These are phyloP conservation scores for Nitzschia sp. DNA, from an alignment of 108 stramenopile genomes.

Conservation along the genomic window DNA sequence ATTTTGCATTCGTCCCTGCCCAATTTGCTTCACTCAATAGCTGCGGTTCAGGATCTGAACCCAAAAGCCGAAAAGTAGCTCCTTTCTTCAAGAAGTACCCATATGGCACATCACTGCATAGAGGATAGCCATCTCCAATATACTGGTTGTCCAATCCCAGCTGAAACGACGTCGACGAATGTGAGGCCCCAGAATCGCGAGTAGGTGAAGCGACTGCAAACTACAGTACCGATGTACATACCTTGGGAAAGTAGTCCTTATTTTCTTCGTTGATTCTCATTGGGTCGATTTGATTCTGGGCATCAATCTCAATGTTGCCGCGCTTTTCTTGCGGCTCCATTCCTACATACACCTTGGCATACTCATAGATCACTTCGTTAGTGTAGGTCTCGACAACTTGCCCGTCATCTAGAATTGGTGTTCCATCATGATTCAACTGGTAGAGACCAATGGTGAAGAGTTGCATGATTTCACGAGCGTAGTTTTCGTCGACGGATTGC, in stretches of 20 bases:
- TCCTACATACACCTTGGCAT: conserved; percentile 41
- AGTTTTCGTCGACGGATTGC: conserved; percentile 69
- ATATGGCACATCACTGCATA: conserved; percentile 56
- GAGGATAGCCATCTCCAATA: conserved; percentile 64
- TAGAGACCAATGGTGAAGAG: conserved; percentile 69
- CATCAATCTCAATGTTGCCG: conserved; percentile 45
- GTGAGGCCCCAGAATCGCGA: not conserved
- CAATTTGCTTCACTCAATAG: conserved; percentile 3
- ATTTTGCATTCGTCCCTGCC: not conserved
- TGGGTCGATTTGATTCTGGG: conserved; percentile 19
- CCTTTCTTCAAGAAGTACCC: conserved; percentile 55
- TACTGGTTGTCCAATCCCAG: conserved; percentile 45
- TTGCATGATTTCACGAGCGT: conserved; percentile 68
- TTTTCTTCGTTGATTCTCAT: conserved; percentile 27
- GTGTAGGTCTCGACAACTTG: conserved; percentile 53
- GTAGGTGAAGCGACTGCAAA: no score
- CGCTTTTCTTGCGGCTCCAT: conserved; percentile 46
- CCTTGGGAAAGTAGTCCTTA: conserved; percentile 72
- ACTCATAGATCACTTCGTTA: conserved; percentile 63
- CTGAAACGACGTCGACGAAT: not conserved
- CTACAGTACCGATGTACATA: not conserved
- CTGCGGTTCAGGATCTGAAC: conserved; percentile 27
- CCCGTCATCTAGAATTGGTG: no score
- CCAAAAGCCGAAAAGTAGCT: conserved; percentile 50
- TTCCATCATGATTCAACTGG: conserved; percentile 67